phyloP scores from a whole-genome alignment of 805 yeast species.

The Wickerhamiella nectarea region DNA sequence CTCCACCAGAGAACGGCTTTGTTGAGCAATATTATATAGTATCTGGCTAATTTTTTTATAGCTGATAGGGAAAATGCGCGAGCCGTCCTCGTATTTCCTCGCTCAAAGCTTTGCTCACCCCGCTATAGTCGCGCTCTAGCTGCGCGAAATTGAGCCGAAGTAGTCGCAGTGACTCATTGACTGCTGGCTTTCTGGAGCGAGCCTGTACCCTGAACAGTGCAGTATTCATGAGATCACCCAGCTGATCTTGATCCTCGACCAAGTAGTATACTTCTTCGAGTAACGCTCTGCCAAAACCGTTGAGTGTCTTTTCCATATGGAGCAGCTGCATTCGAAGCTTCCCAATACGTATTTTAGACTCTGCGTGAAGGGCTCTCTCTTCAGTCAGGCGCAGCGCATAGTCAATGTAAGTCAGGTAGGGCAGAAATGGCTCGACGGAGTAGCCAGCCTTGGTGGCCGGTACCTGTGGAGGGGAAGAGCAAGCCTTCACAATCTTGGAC shows the following conservation, averaged over 20 bases:
- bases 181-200: slow-evolving; percentile 39
- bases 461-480: too few species aligned
- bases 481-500: too few species aligned
- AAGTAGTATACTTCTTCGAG: not conserved
- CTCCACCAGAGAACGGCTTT: not conserved
- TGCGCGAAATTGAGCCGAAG: slow-evolving; percentile 31
- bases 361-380: not conserved
- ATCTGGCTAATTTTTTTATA: too few species aligned
- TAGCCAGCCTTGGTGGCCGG: not conserved
- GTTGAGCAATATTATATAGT: not conserved
- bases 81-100: not conserved
- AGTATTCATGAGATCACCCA: slow-evolving; percentile 9
- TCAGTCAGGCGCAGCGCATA: not conserved
- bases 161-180: slow-evolving; percentile 34
- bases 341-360: not conserved
- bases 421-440: not conserved
- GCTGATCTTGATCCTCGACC: slow-evolving; percentile 35
- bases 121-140: slow-evolving; percentile 44
- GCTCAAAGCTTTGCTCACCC: slow-evolving; percentile 45
- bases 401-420: slow-evolving; percentile 1
- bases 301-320: not conserved
- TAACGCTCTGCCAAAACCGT: slow-evolving; percentile 1
- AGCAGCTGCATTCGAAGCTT: not conserved
- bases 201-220: slow-evolving; percentile 20
- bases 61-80: not conserved